Evolutionary conservation across 768 basidiomycete genomes (phyloP).

Genomic region (Rhizopogon vesiculosus): DNA sequence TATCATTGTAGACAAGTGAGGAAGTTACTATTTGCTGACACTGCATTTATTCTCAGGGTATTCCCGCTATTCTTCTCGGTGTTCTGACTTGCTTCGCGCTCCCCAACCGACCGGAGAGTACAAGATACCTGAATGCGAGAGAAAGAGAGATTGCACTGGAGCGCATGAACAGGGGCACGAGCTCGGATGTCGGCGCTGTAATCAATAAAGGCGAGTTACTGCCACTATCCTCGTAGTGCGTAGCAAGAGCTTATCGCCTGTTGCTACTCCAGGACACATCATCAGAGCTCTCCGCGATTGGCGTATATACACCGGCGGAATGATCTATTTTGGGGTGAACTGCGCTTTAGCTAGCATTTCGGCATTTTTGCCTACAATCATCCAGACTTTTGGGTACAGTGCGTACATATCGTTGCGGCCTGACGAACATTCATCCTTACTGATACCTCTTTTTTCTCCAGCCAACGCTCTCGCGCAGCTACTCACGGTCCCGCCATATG

Average conservation of each 20-base stretch:
- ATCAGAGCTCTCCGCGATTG: conserved; percentile 63
- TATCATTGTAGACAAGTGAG: neutral
- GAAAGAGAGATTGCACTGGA: conserved; percentile 60
- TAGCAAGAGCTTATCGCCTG: neutral
- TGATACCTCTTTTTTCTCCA: conserved; percentile 18
- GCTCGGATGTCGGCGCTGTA: conserved; percentile 59
- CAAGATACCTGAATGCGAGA: conserved; percentile 45
- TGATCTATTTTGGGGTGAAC: conserved; percentile 77
- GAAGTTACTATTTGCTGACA: neutral
- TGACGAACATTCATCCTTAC: neutral
- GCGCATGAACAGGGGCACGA: conserved; percentile 62
- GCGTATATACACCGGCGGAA: conserved; percentile 63
- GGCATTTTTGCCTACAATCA: conserved; percentile 81
- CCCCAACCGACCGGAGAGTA: conserved; percentile 70
- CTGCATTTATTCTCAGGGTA: conserved; percentile 38
- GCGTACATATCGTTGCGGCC: conserved; percentile 19
- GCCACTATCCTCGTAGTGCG: neutral
- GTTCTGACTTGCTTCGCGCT: conserved; percentile 50
- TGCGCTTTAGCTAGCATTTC: conserved; percentile 74
- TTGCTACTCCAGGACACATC: conserved; percentile 47
- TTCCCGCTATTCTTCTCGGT: conserved; percentile 63
- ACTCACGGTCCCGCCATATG: conserved; percentile 80
- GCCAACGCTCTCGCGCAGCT: conserved; percentile 65
- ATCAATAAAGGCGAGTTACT: conserved; percentile 51
- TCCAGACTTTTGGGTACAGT: conserved; percentile 71